Evolutionary conservation across 2,329 filamentous ascomycete species (phyloP).

Genomic region (Parastagonospora nodorum): DNA sequence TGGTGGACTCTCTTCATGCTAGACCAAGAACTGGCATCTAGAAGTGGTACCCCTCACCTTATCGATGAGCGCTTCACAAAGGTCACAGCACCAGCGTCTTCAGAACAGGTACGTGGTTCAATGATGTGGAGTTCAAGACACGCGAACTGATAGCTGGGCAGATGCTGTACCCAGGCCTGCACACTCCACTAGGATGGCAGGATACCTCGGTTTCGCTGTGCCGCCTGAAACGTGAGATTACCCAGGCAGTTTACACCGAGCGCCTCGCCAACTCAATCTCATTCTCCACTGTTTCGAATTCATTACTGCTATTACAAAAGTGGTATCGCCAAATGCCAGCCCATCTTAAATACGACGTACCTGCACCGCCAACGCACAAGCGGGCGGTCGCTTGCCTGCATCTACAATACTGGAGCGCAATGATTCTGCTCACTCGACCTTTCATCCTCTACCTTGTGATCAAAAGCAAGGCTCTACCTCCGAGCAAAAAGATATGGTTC

Average conservation of each 20-base stretch:
- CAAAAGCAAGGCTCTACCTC: conserved; percentile 26
- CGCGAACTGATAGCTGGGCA: conserved; percentile 1
- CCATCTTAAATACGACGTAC: conserved; percentile 39
- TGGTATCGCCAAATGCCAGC: conserved; percentile 41
- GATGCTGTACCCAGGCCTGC: conserved; percentile 40
- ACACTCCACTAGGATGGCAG: conserved; percentile 42
- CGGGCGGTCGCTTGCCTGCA: conserved; percentile 43
- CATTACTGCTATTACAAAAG: conserved; percentile 38
- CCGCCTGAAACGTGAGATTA: conserved; percentile 40
- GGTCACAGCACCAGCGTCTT: conserved; percentile 37
- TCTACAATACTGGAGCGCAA: conserved; percentile 43
- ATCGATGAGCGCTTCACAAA: conserved; percentile 41
- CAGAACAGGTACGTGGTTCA: conserved; percentile 34
- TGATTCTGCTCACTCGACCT: conserved; percentile 40
- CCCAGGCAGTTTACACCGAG: conserved; percentile 42
- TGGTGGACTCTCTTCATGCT: conserved; percentile 47
- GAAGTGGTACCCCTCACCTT: conserved; percentile 41
- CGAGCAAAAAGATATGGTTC: conserved; percentile 39
- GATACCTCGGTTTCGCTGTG: conserved; percentile 37
- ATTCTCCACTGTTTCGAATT: conserved; percentile 40
- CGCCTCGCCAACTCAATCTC: conserved; percentile 36
- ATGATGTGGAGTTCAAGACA: background rate
- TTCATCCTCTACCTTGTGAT: conserved; percentile 44
- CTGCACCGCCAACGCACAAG: conserved; percentile 38
- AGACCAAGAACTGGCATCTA: conserved; percentile 43